phyloP scores from a whole-genome alignment of 139 green algal species.

The Coccomyxa sp. region DNA sequence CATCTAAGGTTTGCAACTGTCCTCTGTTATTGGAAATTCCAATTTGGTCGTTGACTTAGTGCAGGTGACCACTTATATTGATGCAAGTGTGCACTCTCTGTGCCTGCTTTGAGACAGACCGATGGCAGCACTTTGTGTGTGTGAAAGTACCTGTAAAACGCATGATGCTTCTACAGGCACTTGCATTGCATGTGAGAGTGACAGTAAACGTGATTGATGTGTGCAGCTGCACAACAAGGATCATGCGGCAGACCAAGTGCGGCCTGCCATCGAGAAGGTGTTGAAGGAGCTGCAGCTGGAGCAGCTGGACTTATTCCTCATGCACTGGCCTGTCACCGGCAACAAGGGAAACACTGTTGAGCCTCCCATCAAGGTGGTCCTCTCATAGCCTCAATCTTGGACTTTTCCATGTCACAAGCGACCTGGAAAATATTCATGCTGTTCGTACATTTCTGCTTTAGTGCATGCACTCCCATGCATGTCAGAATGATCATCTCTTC shows the following conservation, averaged over 20 bases:
- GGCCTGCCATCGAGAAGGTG: conserved; percentile 29
- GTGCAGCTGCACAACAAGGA: conserved; percentile 1
- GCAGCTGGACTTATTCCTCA: conserved; percentile 88
- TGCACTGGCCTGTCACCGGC: conserved; percentile 59
- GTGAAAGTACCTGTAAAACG: neutral
- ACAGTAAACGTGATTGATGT: neutral
- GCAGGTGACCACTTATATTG: neutral
- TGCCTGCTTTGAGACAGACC: neutral
- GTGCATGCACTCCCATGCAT: neutral
- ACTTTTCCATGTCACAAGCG: neutral
- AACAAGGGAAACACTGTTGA: conserved; percentile 48
- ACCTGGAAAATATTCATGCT: neutral
- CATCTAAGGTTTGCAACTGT: conserved; percentile 24
- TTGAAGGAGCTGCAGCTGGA: conserved; percentile 71
- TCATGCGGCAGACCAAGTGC: conserved; percentile 12
- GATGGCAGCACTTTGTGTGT: neutral
- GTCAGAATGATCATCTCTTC: too few species aligned
- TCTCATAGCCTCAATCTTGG: neutral
- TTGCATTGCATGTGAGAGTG: neutral
- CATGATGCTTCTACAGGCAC: neutral
- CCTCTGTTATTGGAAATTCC: neutral
- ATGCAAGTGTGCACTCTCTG: too few species aligned
- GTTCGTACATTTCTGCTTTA: neutral
- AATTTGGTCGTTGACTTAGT: neutral
- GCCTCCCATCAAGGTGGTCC: conserved; percentile 36